These are phyloP conservation scores for Rhodofomes roseus DNA, from an alignment of 1,284 basidiomycete species.

Conservation along the genomic window DNA sequence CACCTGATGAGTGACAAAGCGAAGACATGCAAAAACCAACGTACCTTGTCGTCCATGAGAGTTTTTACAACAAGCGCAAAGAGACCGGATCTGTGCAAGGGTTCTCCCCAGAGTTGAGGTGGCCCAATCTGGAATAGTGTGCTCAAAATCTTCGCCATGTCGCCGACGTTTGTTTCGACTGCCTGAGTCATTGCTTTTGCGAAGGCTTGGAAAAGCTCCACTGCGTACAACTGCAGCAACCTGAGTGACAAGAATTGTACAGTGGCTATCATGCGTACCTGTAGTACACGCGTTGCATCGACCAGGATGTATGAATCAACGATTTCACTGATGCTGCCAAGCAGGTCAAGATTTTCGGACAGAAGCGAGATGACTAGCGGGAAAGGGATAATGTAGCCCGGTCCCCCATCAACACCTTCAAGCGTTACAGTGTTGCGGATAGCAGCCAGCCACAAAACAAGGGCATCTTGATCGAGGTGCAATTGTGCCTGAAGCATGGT, in stretches of 20 bases:
- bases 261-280: conserved; percentile 41
- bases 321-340: conserved; percentile 64
- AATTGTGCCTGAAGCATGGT: conserved; percentile 48
- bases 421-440: conserved; percentile 67
- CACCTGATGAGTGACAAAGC: background rate
- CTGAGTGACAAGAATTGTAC: background rate
- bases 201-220: conserved; percentile 55
- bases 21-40: conserved; percentile 2
- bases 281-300: conserved; percentile 62
- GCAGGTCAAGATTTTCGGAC: conserved; percentile 69
- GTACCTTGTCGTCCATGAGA: conserved; percentile 63
- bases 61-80: conserved; percentile 57
- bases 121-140: conserved; percentile 62
- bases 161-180: conserved; percentile 50
- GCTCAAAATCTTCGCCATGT: conserved; percentile 51
- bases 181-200: conserved; percentile 46
- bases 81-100: conserved; percentile 67
- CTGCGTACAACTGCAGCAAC: conserved; percentile 40
- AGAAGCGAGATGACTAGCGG: conserved; percentile 62
- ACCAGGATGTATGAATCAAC: conserved; percentile 82
- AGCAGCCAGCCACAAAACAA: conserved; percentile 73
- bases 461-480: conserved; percentile 77
- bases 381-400: conserved; percentile 65
- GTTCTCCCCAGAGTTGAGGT: conserved; percentile 61
- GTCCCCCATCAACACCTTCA: conserved; percentile 40